Evolutionary conservation across 352 stramenopile species (phyloP), one percentile per base, ranked within the genome.

Genomic region (Pythium chondricola): DNA sequence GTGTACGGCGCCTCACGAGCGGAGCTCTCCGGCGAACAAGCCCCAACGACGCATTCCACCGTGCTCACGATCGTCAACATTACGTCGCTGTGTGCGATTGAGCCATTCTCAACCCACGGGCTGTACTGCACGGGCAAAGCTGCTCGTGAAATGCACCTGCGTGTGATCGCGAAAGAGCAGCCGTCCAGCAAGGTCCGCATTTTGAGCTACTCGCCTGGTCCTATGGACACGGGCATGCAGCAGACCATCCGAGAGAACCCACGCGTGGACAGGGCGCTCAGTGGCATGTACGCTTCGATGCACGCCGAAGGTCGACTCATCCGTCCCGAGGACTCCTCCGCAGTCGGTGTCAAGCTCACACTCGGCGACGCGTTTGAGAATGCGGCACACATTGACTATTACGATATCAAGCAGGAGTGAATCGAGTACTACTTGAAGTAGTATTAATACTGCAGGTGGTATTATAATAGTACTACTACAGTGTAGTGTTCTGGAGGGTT

Each of bases 211-310:
- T 85, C 85, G 35, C 85, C 85, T 1, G 86, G 86, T 17, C 77
- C 84, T 0, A 88, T 96, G 75, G 74, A 95, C 55, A 95, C 83
- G 35, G 74, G 77, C 48, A 96, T 96, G 84, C 71, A 90, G 51
- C 41, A 58, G 30, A 69, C 57, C n/a, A 71, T 90, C 33, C 79
- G 79, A 18, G 71, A 84, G 40, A 80, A 67, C 8, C 37, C 64
- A 4, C 36, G 22, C 7, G 67, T 86, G 21, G 60, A 75, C 17
- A 40, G 58, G 2, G 59, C 63, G n/a, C 58, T 85, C 25, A 40
- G 55, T 4, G 40, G 52, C 7, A 76, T 71, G 51, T 90, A 74
- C 37, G 50, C 40, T 36, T 52, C 74, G 18, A 73, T 88, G 67
- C 83, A 86, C 52, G 53, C 54, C 22, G 58, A 62, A 47, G 76